These are phyloP conservation scores for Harringtonia aguacate DNA, from an alignment of 2,329 filamentous ascomycete genomes.

Conservation along the genomic window DNA sequence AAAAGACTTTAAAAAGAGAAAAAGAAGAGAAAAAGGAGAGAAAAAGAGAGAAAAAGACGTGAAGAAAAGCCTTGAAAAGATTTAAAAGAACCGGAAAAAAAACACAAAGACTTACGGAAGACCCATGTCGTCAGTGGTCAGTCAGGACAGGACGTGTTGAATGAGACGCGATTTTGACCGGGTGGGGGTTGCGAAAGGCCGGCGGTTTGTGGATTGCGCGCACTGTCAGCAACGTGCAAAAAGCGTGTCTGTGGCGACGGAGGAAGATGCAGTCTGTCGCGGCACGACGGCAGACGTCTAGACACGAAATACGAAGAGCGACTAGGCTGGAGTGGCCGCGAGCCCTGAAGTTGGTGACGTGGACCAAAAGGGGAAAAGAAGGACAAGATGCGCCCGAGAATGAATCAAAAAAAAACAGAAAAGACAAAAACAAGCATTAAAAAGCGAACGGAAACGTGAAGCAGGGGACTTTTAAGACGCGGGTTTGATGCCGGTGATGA, in stretches of 20 bases:
- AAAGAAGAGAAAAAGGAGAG: not conserved
- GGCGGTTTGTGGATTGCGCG: not conserved
- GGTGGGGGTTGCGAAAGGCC: no score
- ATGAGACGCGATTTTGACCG: not conserved
- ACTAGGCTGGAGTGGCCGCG: not conserved
- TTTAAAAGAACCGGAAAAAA: no score
- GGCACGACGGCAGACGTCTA: no score
- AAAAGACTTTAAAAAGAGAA: no score
- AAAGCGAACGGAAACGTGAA: not conserved
- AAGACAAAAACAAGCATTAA: not conserved
- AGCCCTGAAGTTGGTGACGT: no score
- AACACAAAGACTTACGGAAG: conserved; percentile 10
- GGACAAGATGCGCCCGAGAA: not conserved
- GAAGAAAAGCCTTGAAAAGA: no score
- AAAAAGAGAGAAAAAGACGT: not conserved
- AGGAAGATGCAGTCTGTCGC: not conserved
- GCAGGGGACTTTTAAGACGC: not conserved
- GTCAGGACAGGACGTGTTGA: not conserved
- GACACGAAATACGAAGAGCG: no score
- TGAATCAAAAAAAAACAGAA: not conserved
- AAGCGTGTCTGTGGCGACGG: not conserved
- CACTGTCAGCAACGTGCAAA: not conserved
- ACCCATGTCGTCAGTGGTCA: conserved; percentile 10
- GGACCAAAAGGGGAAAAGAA: not conserved
- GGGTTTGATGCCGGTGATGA: not conserved